Base-by-base conservation (phyloP, 768 basidiomycete genomes). In the Atractiella rhizophila region DNA sequence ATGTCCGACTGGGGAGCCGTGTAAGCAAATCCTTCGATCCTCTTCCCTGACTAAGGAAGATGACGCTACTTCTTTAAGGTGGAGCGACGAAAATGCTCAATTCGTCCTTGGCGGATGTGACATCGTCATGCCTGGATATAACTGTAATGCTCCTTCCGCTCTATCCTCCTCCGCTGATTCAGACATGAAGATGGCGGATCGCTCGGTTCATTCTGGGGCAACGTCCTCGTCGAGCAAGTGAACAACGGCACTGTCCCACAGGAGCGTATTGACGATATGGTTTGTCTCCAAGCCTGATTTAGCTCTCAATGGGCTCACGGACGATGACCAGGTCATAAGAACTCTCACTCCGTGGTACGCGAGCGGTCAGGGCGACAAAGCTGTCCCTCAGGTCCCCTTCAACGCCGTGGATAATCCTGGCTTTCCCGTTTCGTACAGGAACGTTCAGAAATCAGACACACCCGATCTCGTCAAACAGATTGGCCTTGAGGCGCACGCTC, bases 1-100 rank as follows among this genome's bases (percentile, higher is more conserved):
- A 69, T 76, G 70, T 71, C 72, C 11, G 77, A 79, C 57, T 79
- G 76, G 75, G 56, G n/a, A n/a, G n/a, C n/a, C n/a, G n/a, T n/a
- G n/a, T n/a, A n/a, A n/a, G n/a, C n/a, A n/a, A n/a, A n/a, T n/a
- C n/a, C n/a, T n/a, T n/a, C n/a, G n/a, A n/a, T n/a, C n/a, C n/a
- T n/a, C n/a, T n/a, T n/a, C n/a, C n/a, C n/a, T n/a, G n/a, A n/a
- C n/a, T n/a, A n/a, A n/a, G n/a, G n/a, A n/a, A n/a, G n/a, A n/a
- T n/a, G n/a, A n/a, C n/a, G n/a, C n/a, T n/a, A n/a, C n/a, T n/a
- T n/a, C n/a, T n/a, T n/a, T n/a, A n/a, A n/a, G n/a, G n/a, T n/a
- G n/a, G n/a, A n/a, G n/a, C n/a, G n/a, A n/a, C n/a, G n/a, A n/a
- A n/a, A n/a, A n/a, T n/a, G n/a, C n/a, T n/a, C n/a, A n/a, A n/a